Evolutionary conservation across 345 rosid species (phyloP).

Genomic region (Zanthoxylum bungeanum): DNA sequence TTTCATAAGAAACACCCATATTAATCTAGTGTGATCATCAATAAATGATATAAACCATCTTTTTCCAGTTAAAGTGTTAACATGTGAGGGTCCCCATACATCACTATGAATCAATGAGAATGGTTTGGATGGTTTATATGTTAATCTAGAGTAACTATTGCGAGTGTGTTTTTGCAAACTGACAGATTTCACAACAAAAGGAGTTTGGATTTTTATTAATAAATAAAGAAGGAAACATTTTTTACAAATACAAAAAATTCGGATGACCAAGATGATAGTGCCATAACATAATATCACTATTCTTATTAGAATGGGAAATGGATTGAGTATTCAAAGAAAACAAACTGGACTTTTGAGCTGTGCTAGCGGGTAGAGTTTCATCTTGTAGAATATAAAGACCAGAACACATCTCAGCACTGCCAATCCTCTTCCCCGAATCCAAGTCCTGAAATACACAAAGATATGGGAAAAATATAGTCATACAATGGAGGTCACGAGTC

Average conservation of each 20-base stretch:
- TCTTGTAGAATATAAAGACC: background rate
- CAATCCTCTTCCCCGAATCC: background rate
- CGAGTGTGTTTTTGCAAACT: background rate
- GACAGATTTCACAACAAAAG: background rate
- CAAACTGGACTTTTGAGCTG: background rate
- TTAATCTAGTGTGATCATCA: too few relatives aligned
- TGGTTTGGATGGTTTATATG: too few relatives aligned
- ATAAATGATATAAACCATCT: too few relatives aligned
- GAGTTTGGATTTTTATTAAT: background rate
- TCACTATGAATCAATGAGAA: too few relatives aligned
- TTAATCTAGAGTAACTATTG: too few relatives aligned
- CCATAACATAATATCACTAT: background rate
- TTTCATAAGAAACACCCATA: too few relatives aligned
- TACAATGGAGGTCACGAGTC: background rate
- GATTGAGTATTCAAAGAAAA: background rate
- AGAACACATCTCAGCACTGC: background rate
- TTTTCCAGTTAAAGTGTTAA: too few relatives aligned
- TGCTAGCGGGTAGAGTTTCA: background rate
- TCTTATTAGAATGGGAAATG: background rate
- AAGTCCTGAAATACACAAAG: background rate
- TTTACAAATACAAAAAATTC: background rate
- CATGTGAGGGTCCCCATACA: too few relatives aligned
- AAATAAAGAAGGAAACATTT: background rate
- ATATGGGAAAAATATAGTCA: background rate
- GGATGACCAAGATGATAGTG: background rate